Evolutionary conservation across 345 rosid genomes (phyloP).

Genomic region (Cardamine occulta): DNA sequence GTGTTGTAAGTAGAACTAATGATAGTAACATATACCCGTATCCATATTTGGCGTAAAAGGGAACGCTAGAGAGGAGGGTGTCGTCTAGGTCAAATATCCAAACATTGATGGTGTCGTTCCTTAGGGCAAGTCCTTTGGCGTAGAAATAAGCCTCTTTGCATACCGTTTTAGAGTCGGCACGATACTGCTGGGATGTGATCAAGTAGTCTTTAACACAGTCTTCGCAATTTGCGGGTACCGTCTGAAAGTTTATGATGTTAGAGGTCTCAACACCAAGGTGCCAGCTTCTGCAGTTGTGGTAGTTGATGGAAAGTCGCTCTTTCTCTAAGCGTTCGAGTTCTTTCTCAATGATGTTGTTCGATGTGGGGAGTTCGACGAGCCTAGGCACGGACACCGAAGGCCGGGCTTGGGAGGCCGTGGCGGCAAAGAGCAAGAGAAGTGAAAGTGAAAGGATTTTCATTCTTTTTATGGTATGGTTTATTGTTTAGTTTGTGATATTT

Average conservation of each 20-base stretch:
- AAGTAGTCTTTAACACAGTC: too few relatives aligned
- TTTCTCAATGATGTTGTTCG: not conserved
- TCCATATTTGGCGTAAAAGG: constrained; percentile 51
- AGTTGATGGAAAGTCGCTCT: constrained; percentile 28
- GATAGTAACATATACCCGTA: constrained; percentile 49
- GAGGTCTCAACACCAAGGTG: constrained; percentile 63
- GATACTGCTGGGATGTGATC: too few relatives aligned
- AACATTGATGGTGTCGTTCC: constrained; percentile 53
- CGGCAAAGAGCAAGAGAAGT: constrained; percentile 42
- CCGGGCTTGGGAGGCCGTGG: constrained; percentile 23
- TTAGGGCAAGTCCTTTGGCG: constrained; percentile 47
- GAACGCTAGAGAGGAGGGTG: constrained; percentile 63
- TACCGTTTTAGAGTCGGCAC: too few relatives aligned
- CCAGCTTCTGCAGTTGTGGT: constrained; percentile 65
- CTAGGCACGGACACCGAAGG: constrained; percentile 4
- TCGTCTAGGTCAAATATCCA: constrained; percentile 76
- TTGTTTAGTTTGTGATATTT: constrained; percentile 33
- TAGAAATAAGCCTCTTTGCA: constrained; percentile 23
- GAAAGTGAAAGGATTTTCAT: constrained; percentile 38
- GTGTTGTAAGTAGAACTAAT: not conserved
- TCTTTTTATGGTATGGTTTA: not conserved
- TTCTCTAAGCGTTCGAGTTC: constrained; percentile 27
- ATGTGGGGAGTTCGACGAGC: constrained; percentile 31
- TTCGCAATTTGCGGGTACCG: constrained; percentile 43
- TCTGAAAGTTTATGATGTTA: constrained; percentile 51